Base-by-base conservation (phyloP, 2,329 filamentous ascomycete species). In the Fusarium transvaalense region DNA sequence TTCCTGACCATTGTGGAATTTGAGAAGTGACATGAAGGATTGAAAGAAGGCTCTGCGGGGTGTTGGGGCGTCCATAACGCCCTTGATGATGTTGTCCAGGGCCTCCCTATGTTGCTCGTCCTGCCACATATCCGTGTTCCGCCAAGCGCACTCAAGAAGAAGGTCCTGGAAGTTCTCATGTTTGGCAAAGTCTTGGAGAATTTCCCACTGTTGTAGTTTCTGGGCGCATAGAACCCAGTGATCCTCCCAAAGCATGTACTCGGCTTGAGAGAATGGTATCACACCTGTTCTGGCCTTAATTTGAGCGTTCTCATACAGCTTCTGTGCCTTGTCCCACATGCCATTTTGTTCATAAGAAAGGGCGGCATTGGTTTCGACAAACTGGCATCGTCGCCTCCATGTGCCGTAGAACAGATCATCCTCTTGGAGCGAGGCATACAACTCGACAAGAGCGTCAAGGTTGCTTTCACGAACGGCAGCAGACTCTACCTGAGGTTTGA, bases 171-270 rank as follows among this genome's bases (percentile, higher is more conserved):
- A 92, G 76, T 99, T 99, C 77, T 99, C 97, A 75, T 99, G 96
- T 80, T 99, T 99, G 6, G 96, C 94, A 76, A 98, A 98, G 74
- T 99, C 97, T 66, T 94, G 93, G 34, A 99, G 81, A 58, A 99
- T 95, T 74, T 99, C 96, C 96, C 96, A 99, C 77, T 99, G 97
- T 78, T 99, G 97, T 45, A 99, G 85, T 81, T 99, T 99, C 81
- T 98, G 94, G 0, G 95, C 96, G 78, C 96, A 99, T 50, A 97
- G 86, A 41, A 99, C 91, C 96, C 96, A 99, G 74, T 99, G 97
- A 76, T 99, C 96, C 80, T 99, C 96, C 96, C 96, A 99, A 2
- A 99, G 87, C 88, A 97, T 97, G 80, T 99, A 99, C 79, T 99
- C 96, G 32, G 91, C 94, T 74, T 97, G 92, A 1, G 95, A 97